Conservation (phyloP, 2,329 filamentous ascomycete genomes). For the Diaporthe ampelina region DNA sequence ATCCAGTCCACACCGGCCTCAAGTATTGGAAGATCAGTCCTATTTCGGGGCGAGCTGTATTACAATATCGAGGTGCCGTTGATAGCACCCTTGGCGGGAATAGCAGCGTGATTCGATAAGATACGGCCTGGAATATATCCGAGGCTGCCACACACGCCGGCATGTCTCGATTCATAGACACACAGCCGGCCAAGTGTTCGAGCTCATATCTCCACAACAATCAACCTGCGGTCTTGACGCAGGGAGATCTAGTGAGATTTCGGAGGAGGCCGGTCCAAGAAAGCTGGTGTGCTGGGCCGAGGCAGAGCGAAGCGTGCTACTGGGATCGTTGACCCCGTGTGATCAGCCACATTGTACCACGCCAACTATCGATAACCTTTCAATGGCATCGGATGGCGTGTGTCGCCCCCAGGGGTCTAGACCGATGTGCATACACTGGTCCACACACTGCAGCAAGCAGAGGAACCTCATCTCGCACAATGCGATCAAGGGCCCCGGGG, state of each 20-base stretch:
- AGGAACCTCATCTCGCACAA: slow-evolving; percentile 26
- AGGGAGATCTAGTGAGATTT: neutral
- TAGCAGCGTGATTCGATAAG: slow-evolving; percentile 14
- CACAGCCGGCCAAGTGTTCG: neutral
- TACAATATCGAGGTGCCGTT: slow-evolving; percentile 7
- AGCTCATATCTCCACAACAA: slow-evolving; percentile 12
- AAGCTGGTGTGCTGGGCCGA: neutral
- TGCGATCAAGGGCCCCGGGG: slow-evolving; percentile 24
- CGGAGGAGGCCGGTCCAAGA: slow-evolving; percentile 24
- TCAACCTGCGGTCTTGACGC: neutral
- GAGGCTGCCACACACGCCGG: slow-evolving; percentile 22
- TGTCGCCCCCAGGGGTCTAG: slow-evolving; percentile 21
- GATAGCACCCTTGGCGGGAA: neutral
- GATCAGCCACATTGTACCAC: slow-evolving; percentile 27
- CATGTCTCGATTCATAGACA: slow-evolving; percentile 18
- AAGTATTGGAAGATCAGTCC: slow-evolving; percentile 6
- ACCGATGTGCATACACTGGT: slow-evolving; percentile 8
- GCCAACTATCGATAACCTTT: slow-evolving; percentile 32
- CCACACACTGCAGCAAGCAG: slow-evolving; percentile 4
- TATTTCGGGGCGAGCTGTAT: neutral
- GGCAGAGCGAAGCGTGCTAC: slow-evolving; percentile 8
- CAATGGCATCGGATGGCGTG: slow-evolving; percentile 31
- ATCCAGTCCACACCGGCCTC: slow-evolving; percentile 21
- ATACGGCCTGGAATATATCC: slow-evolving; percentile 11
- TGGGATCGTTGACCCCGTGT: slow-evolving; percentile 10